These are phyloP conservation scores for Lithospermum erythrorhizon DNA, from an alignment of 257 asterid genomes.

Conservation along the genomic window DNA sequence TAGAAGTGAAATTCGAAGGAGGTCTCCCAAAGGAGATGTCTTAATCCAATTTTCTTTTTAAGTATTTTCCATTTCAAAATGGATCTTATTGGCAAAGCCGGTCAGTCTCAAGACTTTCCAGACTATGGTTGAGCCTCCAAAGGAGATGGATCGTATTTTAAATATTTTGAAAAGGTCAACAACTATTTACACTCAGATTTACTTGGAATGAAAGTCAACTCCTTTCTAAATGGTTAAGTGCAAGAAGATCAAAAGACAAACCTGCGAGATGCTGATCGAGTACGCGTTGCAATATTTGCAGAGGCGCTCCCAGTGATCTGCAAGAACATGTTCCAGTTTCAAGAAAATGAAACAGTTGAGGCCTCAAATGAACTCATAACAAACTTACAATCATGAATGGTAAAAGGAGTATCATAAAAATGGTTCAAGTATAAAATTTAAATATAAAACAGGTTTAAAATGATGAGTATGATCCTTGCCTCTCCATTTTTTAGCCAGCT, in stretches of 20 bases:
- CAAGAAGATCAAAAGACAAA: conserved; percentile 16
- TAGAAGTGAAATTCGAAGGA: too few species aligned
- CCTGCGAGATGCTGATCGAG: conserved; percentile 69
- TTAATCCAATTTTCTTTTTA: too few species aligned
- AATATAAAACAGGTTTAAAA: neutral
- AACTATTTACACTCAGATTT: too few species aligned
- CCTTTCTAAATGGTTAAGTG: neutral
- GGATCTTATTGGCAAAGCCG: too few species aligned
- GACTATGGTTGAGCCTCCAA: too few species aligned
- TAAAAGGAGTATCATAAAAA: neutral
- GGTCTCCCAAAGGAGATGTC: too few species aligned
- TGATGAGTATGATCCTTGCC: conserved; percentile 33
- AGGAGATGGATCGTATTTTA: too few species aligned
- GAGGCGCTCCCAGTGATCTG: conserved; percentile 46
- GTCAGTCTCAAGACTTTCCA: too few species aligned
- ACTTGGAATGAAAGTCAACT: neutral
- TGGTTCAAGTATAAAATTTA: neutral
- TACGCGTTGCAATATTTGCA: conserved; percentile 29
- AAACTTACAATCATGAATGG: neutral
- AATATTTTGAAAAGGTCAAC: too few species aligned
- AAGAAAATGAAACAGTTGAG: neutral
- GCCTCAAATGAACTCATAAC: too few species aligned
- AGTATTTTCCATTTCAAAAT: too few species aligned
- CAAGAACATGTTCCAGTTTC: conserved; percentile 1
- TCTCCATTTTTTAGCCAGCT: conserved; percentile 78